Evolutionary conservation across 1,284 basidiomycete species (phyloP).

Genomic region (Ceratobasidium sp.): DNA sequence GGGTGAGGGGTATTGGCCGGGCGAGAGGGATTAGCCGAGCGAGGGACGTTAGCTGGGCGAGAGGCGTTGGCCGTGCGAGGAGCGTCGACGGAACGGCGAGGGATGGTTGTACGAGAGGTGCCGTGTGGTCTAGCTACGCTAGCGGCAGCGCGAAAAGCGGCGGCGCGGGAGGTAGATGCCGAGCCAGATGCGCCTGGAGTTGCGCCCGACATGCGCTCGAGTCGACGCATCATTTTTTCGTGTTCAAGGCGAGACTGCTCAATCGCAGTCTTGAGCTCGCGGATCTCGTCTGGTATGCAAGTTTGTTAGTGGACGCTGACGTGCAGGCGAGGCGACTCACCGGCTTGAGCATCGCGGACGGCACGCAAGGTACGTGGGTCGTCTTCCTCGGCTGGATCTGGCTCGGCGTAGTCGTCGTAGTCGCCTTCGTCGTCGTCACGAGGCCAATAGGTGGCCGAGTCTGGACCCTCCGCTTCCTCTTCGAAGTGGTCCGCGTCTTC

Average conservation of each 20-base stretch:
- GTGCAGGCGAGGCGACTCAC: not conserved
- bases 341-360: too few species aligned
- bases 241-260: not conserved
- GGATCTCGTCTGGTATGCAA: not conserved
- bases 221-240: not conserved
- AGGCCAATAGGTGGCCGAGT: not conserved
- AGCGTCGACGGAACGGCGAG: not conserved
- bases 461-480: not conserved
- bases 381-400: too few species aligned
- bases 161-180: not conserved
- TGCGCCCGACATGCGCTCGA: not conserved
- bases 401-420: not conserved
- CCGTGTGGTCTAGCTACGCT: too few species aligned
- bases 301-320: not conserved
- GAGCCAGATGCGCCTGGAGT: constrained; percentile 6
- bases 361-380: too few species aligned
- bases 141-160: not conserved
- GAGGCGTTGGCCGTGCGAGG: not conserved
- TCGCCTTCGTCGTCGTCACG: not conserved
- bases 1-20: not conserved
- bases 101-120: not conserved
- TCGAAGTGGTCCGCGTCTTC: not conserved
- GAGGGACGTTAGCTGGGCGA: not conserved
- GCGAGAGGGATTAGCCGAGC: not conserved
- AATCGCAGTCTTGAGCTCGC: not conserved